phyloP scores from a whole-genome alignment of 2,329 filamentous ascomycete genomes.

The Colletotrichum musicola region DNA sequence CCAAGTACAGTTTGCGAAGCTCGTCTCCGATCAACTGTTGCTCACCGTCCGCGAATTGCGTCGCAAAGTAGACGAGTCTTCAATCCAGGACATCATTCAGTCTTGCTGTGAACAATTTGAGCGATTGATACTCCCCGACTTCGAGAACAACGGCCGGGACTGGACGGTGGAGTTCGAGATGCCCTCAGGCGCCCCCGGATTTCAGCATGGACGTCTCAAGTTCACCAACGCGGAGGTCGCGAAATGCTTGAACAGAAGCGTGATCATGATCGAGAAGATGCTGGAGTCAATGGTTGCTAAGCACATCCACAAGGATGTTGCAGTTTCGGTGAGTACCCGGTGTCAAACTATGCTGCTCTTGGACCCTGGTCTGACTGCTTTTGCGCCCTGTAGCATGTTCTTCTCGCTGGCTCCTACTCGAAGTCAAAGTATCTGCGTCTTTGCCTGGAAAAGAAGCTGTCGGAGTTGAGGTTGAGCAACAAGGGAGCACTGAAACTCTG shows the following conservation, averaged over 20 bases:
- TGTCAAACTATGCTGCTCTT: too few relatives aligned
- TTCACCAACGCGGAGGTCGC: constrained; percentile 5
- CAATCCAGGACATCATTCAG: neutral
- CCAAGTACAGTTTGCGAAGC: neutral
- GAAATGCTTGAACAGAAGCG: constrained; percentile 11
- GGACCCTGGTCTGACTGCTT: neutral
- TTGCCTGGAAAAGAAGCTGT: neutral
- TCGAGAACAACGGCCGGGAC: constrained; percentile 8
- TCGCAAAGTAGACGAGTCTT: constrained; percentile 1
- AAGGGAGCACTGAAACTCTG: neutral
- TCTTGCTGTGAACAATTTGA: constrained; percentile 11
- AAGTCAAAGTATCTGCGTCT: constrained; percentile 6
- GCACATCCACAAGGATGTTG: neutral
- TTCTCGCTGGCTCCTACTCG: neutral
- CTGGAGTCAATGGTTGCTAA: neutral
- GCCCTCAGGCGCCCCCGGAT: neutral
- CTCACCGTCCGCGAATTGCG: constrained; percentile 1
- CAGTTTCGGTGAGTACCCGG: neutral
- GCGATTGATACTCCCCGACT: neutral
- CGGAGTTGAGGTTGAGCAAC: neutral
- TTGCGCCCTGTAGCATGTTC: neutral
- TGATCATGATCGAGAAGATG: constrained; percentile 1
- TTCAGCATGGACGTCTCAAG: constrained; percentile 12
- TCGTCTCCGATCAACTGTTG: constrained; percentile 7
- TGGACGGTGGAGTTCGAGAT: constrained; percentile 15